A percentile compares a stretch with the other conserved stretches of the same genome.
Conservation (phyloP, 306 rosid species). For the Adenanthera pavonina region DNA sequence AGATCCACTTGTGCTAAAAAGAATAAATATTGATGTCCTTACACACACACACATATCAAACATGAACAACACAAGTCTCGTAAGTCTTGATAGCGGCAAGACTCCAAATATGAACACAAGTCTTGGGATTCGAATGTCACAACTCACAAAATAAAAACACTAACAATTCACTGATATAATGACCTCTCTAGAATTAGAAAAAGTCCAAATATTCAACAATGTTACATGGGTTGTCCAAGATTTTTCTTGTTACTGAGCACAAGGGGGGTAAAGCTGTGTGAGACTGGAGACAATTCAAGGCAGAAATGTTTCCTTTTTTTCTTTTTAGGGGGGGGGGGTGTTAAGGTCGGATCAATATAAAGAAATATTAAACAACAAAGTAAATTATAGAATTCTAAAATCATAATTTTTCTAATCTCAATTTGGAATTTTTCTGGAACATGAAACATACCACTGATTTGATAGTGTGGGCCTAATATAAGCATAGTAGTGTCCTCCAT, state of each 20-base stretch:
- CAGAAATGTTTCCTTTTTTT: background rate
- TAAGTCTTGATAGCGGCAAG: background rate
- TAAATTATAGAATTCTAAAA: background rate
- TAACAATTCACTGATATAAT: background rate
- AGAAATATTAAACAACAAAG: background rate
- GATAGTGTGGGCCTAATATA: conserved; percentile 87
- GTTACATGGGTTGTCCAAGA: background rate
- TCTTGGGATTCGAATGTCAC: background rate
- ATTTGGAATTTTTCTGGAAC: conserved; percentile 18
- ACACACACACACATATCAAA: background rate
- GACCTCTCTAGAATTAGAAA: too few relatives aligned
- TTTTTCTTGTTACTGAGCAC: background rate
- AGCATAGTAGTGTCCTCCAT: conserved; percentile 97
- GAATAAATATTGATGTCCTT: background rate
- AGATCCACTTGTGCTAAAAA: background rate
- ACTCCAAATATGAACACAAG: background rate
- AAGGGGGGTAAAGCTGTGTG: background rate
- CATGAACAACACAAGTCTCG: background rate
- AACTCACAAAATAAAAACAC: background rate
- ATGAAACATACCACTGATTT: conserved; percentile 77
- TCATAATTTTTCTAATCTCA: background rate
- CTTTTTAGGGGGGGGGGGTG: too few relatives aligned
- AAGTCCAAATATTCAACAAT: too few relatives aligned
- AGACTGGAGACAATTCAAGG: background rate
- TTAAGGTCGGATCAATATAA: background rate